These are phyloP conservation scores for Rossbeevera mucosa DNA, from an alignment of 768 basidiomycete genomes.

Conservation along the genomic window DNA sequence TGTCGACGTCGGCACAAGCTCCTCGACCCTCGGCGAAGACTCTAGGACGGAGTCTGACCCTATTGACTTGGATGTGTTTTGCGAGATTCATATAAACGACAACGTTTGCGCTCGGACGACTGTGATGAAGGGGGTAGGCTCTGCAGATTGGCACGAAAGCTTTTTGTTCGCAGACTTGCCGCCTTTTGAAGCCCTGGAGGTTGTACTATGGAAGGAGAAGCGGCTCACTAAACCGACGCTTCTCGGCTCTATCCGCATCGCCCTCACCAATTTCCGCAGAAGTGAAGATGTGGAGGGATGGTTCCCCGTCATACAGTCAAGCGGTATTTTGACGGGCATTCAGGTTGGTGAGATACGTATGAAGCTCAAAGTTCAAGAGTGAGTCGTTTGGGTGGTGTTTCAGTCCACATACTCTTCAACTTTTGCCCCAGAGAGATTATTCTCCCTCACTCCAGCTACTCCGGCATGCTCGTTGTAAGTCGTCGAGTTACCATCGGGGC, in stretches of 20 bases:
- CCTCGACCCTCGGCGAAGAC: constrained; percentile 30
- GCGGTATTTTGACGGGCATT: constrained; percentile 43
- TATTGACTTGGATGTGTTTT: constrained; percentile 66
- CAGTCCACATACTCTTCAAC: constrained; percentile 5
- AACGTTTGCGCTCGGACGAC: constrained; percentile 70
- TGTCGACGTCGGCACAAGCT: constrained; percentile 22
- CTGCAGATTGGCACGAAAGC: constrained; percentile 78
- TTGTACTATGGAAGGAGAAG: constrained; percentile 69
- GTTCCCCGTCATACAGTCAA: constrained; percentile 67
- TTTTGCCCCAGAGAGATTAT: constrained; percentile 61
- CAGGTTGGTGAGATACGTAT: constrained; percentile 75
- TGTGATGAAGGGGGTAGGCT: constrained; percentile 58
- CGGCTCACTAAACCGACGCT: constrained; percentile 50
- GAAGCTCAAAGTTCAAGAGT: constrained; percentile 76
- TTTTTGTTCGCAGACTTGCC: constrained; percentile 75
- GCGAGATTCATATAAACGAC: constrained; percentile 72
- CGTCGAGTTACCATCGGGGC: not conserved
- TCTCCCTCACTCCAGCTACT: constrained; percentile 63
- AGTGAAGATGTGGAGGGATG: constrained; percentile 77
- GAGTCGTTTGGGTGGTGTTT: constrained; percentile 20
- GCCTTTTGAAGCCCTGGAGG: constrained; percentile 66
- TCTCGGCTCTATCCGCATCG: constrained; percentile 60
- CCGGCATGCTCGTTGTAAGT: constrained; percentile 53
- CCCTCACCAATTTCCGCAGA: constrained; percentile 66
- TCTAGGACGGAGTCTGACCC: constrained; percentile 42